Evolutionary conservation across 179 eudicot species (phyloP).

Genomic region (Beta corolliflora): DNA sequence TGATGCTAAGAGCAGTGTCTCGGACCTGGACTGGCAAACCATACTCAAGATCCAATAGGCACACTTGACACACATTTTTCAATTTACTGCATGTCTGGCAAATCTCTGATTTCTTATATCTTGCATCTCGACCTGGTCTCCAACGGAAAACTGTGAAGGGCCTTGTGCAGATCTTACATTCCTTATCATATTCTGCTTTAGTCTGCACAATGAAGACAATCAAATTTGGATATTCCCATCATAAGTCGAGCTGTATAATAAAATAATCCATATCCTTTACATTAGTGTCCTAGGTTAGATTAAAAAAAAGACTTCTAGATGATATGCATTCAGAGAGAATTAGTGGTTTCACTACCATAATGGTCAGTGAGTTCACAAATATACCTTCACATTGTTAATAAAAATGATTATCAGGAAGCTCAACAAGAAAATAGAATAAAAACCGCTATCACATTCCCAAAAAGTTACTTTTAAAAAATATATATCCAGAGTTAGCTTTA

Average conservation of each 20-base stretch:
- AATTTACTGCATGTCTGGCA: constrained; percentile 97
- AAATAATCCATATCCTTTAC: neutral
- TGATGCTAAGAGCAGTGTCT: constrained; percentile 89
- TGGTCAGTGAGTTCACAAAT: neutral
- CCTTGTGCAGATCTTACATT: constrained; percentile 95
- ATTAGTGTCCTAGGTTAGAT: neutral
- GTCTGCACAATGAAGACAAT: constrained; percentile 58
- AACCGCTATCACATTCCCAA: neutral
- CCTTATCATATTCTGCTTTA: constrained; percentile 88
- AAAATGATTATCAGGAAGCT: neutral
- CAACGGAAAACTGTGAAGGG: constrained; percentile 97
- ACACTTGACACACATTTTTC: constrained; percentile 97
- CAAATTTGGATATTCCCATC: neutral
- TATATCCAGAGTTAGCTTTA: too few species aligned
- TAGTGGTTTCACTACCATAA: neutral
- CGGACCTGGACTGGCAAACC: constrained; percentile 98
- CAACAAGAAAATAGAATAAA: neutral
- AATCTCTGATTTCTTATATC: constrained; percentile 88
- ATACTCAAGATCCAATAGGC: constrained; percentile 96
- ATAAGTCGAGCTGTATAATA: neutral
- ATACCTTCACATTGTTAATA: neutral
- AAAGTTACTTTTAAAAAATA: neutral
- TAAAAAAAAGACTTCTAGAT: too few species aligned
- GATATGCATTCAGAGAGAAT: neutral
- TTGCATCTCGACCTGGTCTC: constrained; percentile 99